Evolutionary conservation across 306 rosid species (phyloP).

Genomic region (Betula pendula): DNA sequence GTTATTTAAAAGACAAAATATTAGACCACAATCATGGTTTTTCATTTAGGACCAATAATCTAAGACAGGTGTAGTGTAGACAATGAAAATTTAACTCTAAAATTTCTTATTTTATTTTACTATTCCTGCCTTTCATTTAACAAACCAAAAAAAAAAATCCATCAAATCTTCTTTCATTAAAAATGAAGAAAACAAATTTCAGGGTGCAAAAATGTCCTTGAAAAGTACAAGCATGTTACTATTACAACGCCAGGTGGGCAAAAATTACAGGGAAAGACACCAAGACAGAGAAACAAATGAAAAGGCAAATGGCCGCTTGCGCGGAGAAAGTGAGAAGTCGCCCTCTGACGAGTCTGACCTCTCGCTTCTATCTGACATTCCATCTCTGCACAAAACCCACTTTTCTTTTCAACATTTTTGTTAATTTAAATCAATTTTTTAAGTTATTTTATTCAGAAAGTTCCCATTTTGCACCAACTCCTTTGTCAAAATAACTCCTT

Average conservation of each 20-base stretch:
- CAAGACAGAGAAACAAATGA: neutral
- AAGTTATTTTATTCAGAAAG: neutral
- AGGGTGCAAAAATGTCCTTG: slow-evolving; percentile 11
- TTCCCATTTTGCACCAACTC: slow-evolving; percentile 27
- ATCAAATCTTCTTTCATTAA: too few relatives aligned
- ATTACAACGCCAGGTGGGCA: slow-evolving; percentile 28
- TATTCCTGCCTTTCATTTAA: too few relatives aligned
- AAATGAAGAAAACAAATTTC: neutral
- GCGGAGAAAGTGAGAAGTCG: slow-evolving; percentile 39
- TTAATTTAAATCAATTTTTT: neutral
- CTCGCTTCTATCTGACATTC: slow-evolving; percentile 34
- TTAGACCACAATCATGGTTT: too few relatives aligned
- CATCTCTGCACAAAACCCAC: slow-evolving; percentile 30
- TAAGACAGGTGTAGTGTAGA: too few relatives aligned
- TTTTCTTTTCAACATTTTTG: neutral
- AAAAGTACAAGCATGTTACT: neutral
- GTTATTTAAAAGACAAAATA: too few relatives aligned
- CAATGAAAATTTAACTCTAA: too few relatives aligned
- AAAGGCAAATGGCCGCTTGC: slow-evolving; percentile 23
- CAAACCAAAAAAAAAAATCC: too few relatives aligned
- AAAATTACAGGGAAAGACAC: neutral
- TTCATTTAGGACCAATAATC: too few relatives aligned
- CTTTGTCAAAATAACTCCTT: neutral
- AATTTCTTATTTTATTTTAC: too few relatives aligned
- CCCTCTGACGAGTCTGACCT: slow-evolving; percentile 37